These are phyloP conservation scores for Alternaria arborescens DNA, from an alignment of 2,329 filamentous ascomycete species.

Conservation along the genomic window DNA sequence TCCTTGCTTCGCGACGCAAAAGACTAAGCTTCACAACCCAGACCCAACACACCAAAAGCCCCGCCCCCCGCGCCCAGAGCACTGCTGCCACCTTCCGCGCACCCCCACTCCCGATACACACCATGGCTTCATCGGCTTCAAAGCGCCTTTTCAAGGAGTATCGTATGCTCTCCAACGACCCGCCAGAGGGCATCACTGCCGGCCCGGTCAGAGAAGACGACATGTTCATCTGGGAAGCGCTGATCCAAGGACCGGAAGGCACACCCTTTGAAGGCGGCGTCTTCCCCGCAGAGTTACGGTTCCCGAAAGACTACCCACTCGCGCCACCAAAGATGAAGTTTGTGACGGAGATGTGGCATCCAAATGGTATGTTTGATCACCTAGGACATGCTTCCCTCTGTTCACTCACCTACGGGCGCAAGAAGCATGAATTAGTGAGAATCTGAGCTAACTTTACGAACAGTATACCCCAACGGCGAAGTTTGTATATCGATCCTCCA, in stretches of 20 bases:
- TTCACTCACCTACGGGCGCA: neutral
- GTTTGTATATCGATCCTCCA: slow-evolving; percentile 98
- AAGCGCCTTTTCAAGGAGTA: slow-evolving; percentile 96
- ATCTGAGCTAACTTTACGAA: neutral
- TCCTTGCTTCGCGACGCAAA: neutral
- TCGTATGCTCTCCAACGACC: slow-evolving; percentile 89
- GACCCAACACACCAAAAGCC: neutral
- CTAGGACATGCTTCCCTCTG: neutral
- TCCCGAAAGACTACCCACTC: slow-evolving; percentile 86
- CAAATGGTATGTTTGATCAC: slow-evolving; percentile 70
- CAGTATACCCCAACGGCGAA: slow-evolving; percentile 82
- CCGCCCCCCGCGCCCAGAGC: neutral
- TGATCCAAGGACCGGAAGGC: slow-evolving; percentile 93
- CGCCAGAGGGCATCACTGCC: slow-evolving; percentile 96
- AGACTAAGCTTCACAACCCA: neutral
- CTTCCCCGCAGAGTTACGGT: slow-evolving; percentile 85
- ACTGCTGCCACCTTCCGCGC: neutral
- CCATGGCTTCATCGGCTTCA: slow-evolving; percentile 65
- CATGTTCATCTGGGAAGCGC: slow-evolving; percentile 93
- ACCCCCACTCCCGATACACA: slow-evolving; percentile 1
- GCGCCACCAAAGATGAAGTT: slow-evolving; percentile 91
- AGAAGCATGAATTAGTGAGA: neutral
- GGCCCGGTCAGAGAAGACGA: slow-evolving; percentile 94
- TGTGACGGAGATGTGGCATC: slow-evolving; percentile 86
- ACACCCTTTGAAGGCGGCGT: slow-evolving; percentile 96